Evolutionary conservation across 768 basidiomycete genomes (phyloP), one percentile per base, ranked within the genome.

Genomic region (Suillus placidus): DNA sequence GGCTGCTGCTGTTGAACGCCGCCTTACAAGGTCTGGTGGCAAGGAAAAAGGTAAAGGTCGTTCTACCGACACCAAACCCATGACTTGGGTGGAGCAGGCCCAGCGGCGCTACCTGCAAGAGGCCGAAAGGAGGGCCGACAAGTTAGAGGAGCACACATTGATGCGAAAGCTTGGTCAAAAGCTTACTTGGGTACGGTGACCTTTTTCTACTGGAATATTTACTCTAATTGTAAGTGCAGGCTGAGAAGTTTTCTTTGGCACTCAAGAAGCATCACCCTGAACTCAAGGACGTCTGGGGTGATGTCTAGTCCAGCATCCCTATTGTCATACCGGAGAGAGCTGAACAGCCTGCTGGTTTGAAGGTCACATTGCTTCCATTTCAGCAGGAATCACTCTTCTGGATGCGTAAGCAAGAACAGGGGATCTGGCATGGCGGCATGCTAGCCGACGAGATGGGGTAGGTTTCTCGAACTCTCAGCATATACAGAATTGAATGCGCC

Each of bases 381-480:
- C 97, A 99, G 76, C 87, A 86, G 61, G 97, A 99, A 79, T 94
- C 93, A 78, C 81, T 99, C 68, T 90, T 82, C 72, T 99, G 97
- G 97, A 97, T 99, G 94, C 86, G 87, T 70, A 84, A 93, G 72
- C 97, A 99, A 80, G 97, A 99, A 76, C 80, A 88, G 62, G 85
- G 92, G 8, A 78, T 87, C 2, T 99, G 96, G 93, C 81, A 83
- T 56, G 97, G 97, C 45, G 97, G 97, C 6, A 90, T 98, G 87
- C 82, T 98, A 62, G 94, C 95, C 23, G 93, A 95, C 69, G 93
- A 95, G 78, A 95, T 95, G 93, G 95, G 94, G 93, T 89, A 83
- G 77, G 85, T 71, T 45, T 37, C 40, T 64, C 45, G 34, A 12
- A 60, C 10, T 43, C 64, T 64, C 56, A 70, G 64, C 58, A n/a